Conservation (phyloP, 2,329 filamentous ascomycete genomes). For the Colletotrichum sp. region DNA sequence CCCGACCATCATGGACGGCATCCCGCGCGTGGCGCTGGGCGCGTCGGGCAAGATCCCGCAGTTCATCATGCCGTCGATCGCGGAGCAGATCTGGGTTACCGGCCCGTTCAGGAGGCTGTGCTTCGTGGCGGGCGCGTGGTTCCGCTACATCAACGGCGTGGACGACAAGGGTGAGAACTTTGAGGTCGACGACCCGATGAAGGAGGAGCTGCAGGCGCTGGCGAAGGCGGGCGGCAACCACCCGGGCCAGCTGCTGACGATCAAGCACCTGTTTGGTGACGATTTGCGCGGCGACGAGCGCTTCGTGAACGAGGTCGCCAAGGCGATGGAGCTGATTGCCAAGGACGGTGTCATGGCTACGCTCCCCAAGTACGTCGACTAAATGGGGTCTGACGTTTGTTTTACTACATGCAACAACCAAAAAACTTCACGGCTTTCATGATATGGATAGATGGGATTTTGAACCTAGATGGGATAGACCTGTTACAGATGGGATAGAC, state of each 20-base stretch:
- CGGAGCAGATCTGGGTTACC: slow-evolving; percentile 49
- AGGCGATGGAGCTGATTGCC: slow-evolving; percentile 51
- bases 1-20: slow-evolving; percentile 61
- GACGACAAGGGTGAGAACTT: slow-evolving; percentile 50
- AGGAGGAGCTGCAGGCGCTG: slow-evolving; percentile 49
- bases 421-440: not conserved
- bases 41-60: slow-evolving; percentile 60
- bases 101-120: slow-evolving; percentile 52
- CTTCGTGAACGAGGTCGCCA: slow-evolving; percentile 51
- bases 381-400: not conserved
- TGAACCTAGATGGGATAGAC: not conserved
- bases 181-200: slow-evolving; percentile 53
- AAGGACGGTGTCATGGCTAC: slow-evolving; percentile 54
- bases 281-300: slow-evolving; percentile 52
- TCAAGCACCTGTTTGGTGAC: slow-evolving; percentile 55
- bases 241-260: slow-evolving; percentile 47
- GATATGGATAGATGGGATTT: not conserved
- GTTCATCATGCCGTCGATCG: slow-evolving; percentile 54
- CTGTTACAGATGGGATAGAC: not conserved
- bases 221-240: slow-evolving; percentile 47
- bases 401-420: not conserved
- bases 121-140: slow-evolving; percentile 55
- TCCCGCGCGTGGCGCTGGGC: slow-evolving; percentile 55
- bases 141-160: slow-evolving; percentile 55
- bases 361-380: slow-evolving; percentile 50